Evolutionary conservation across 352 stramenopile species (phyloP), one percentile per base, ranked within the genome.

Genomic region (Thalassiosira hispida): DNA sequence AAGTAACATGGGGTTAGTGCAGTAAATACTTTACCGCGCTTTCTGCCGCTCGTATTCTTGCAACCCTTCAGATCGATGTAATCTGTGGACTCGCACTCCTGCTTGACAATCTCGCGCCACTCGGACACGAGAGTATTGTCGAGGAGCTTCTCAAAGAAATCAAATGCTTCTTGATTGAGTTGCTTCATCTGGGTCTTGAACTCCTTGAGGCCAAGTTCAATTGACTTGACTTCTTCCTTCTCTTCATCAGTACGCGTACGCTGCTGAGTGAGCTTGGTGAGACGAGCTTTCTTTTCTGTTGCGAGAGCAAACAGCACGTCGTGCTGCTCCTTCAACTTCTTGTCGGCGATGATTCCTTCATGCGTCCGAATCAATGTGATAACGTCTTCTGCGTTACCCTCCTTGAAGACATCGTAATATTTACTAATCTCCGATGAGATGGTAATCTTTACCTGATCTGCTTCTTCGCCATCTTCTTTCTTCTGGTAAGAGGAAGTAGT

Each of bases 51-150:
- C 11, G 33, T 42, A 42, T 42, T 42, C 29, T 60, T 35, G 35
- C 22, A 31, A 31, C n/a, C 22, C 7, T 35, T 60, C 4, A 60
- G 22, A 40, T 60, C 25, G 29, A 60, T 40, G 25, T 12, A 60
- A 18, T 2, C 2, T 14, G 7, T 27, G 7, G 25, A 18, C 6
- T 60, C 51, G n/a, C 51, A 60, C 6, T 60, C 4, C 16, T 60
- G n/a, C 25, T 60, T 60, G 1, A 40, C 51, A 60, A 60, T 60
- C 51, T 42, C 20, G 8, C n/a, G 51, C 51, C 51, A 60, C 22
- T 35, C 40, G 8, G 22, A 8, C 25, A 60, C 51, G 18, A 60
- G 4, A 11, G 6, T 27, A 1, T 20, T 7, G 40, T 60, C 51
- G 40, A 60, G 51, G 6, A 60, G 23, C 51, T 42, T 35, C 25